Evolutionary conservation across 2,329 filamentous ascomycete species (phyloP).

Genomic region (Penicillium sp.): DNA sequence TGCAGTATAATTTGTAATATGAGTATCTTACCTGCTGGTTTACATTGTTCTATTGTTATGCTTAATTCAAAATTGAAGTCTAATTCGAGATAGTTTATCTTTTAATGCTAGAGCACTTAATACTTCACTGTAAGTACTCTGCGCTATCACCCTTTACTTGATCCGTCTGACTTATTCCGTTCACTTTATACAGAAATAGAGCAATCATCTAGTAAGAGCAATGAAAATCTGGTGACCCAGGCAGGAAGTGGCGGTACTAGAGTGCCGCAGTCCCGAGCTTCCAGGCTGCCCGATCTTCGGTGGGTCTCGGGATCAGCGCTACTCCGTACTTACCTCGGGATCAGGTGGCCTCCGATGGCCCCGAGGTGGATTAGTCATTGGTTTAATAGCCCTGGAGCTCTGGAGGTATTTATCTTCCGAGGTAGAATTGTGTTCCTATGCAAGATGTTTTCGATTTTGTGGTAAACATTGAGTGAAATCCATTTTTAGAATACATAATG

Average conservation of each 20-base stretch:
- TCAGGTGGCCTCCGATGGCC: too few relatives aligned
- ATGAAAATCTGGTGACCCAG: not conserved
- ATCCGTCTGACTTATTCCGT: too few relatives aligned
- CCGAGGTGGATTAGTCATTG: not conserved
- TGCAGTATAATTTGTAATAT: too few relatives aligned
- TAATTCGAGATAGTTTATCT: not conserved
- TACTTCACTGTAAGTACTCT: not conserved
- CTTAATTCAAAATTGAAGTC: not conserved
- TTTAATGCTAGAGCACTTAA: not conserved
- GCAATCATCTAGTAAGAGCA: not conserved
- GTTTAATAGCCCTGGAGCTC: not conserved
- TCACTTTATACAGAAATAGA: not conserved
- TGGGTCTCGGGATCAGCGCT: slow-evolving; percentile 1
- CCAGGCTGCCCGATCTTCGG: not conserved
- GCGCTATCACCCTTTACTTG: not conserved
- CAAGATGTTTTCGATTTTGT: not conserved
- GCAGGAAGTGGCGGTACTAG: not conserved
- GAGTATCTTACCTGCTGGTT: too few relatives aligned
- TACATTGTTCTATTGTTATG: not conserved
- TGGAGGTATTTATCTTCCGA: not conserved
- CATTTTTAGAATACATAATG: not conserved
- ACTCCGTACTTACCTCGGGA: not conserved
- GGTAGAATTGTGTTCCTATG: not conserved
- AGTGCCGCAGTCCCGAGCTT: not conserved
- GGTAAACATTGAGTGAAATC: not conserved